Percentiles rank a stretch among this genome's conserved stretches.
Evolutionary conservation across 345 rosid genomes (phyloP).

Genomic region (Citrus australasica): DNA sequence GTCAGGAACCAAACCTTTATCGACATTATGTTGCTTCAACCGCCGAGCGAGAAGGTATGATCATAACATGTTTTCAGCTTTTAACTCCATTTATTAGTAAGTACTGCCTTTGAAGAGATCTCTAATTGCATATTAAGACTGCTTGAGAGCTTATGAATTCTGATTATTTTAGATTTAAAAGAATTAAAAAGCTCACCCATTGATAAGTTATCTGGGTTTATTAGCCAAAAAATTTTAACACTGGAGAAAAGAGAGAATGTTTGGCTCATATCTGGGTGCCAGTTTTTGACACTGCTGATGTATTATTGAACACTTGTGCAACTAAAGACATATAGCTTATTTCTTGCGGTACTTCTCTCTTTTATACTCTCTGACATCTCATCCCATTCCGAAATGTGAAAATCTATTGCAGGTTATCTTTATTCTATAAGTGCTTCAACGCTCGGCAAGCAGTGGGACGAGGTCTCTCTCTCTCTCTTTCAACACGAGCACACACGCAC

Average conservation of each 20-base stretch:
- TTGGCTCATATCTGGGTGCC: neutral
- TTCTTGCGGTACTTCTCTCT: neutral
- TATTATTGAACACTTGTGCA: neutral
- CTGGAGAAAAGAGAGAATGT: neutral
- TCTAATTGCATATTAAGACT: neutral
- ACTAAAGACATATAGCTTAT: neutral
- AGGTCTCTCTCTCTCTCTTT: slow-evolving; percentile 34
- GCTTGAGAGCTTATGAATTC: neutral
- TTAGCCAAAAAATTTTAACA: neutral
- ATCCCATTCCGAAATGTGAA: neutral
- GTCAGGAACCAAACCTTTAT: slow-evolving; percentile 69
- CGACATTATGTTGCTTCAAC: slow-evolving; percentile 82
- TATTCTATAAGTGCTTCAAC: slow-evolving; percentile 92
- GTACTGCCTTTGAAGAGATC: neutral
- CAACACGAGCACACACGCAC: neutral
- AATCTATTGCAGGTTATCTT: slow-evolving; percentile 59
- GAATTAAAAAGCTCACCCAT: neutral
- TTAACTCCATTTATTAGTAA: neutral
- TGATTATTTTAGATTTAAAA: neutral
- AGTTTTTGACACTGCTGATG: neutral
- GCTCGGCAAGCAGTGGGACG: slow-evolving; percentile 75
- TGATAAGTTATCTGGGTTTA: neutral
- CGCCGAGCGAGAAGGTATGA: slow-evolving; percentile 85
- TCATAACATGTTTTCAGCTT: neutral
- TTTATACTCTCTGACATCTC: neutral